These are phyloP conservation scores for Calonectria pteridis DNA, from an alignment of 2,329 filamentous ascomycete species.

Conservation along the genomic window DNA sequence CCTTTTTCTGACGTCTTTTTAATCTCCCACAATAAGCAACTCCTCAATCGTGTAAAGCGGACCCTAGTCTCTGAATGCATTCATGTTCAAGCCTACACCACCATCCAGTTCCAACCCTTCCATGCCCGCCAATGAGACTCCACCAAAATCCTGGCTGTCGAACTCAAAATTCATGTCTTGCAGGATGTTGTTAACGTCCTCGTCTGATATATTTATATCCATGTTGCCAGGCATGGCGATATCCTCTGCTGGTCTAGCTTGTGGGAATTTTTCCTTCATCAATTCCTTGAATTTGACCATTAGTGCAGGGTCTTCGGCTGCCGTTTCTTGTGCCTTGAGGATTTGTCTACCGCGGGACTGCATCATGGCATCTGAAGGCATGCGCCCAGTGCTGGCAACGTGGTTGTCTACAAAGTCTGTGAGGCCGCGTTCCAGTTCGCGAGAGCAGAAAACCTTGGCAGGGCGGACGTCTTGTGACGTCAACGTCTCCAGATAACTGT, in stretches of 20 bases:
- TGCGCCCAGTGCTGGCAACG: constrained; percentile 51
- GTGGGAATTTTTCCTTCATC: constrained; percentile 50
- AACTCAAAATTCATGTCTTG: constrained; percentile 60
- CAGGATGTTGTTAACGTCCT: constrained; percentile 56
- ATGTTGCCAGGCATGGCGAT: constrained; percentile 46
- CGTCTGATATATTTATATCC: constrained; percentile 53
- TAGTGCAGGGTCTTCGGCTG: constrained; percentile 67
- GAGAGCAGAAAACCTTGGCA: constrained; percentile 67
- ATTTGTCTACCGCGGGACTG: constrained; percentile 62
- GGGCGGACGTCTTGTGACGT: constrained; percentile 59
- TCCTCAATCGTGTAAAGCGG: constrained; percentile 41
- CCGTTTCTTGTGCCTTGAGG: constrained; percentile 58
- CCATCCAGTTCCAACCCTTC: constrained; percentile 48
- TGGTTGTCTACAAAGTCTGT: constrained; percentile 60
- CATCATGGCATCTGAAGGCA: constrained; percentile 64
- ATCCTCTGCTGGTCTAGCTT: constrained; percentile 27
- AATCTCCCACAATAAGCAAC: constrained; percentile 20
- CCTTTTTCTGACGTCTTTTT: constrained; percentile 13
- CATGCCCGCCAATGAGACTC: constrained; percentile 40
- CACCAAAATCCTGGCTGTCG: constrained; percentile 44
- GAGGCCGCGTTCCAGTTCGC: constrained; percentile 69
- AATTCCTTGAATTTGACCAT: constrained; percentile 66
- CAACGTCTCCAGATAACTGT: constrained; percentile 62
- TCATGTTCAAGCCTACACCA: constrained; percentile 45
- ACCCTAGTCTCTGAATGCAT: constrained; percentile 39